Evolutionary conservation across 225 moss, liverwort and hornwort species (phyloP).

Genomic region (Polytrichum formosum): DNA sequence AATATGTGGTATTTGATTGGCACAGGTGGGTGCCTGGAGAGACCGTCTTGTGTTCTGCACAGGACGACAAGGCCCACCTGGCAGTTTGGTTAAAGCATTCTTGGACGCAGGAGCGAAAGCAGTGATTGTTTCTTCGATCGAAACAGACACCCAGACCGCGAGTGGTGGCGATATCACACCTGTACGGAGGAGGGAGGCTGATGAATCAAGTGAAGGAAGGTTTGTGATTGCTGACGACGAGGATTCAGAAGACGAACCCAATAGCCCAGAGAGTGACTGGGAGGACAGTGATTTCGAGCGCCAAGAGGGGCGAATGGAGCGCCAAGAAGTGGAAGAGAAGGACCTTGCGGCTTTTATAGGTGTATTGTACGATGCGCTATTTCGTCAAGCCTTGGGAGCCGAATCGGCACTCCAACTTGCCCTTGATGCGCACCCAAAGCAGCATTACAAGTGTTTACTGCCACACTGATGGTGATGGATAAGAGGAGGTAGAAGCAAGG

Average conservation of each 20-base stretch:
- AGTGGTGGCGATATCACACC: slow-evolving; percentile 39
- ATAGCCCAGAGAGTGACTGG: slow-evolving; percentile 84
- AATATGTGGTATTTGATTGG: neutral
- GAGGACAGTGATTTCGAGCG: slow-evolving; percentile 78
- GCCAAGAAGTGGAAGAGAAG: slow-evolving; percentile 75
- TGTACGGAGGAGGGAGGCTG: slow-evolving; percentile 37
- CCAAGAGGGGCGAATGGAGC: slow-evolving; percentile 57
- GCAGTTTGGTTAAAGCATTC: slow-evolving; percentile 76
- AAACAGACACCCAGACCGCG: slow-evolving; percentile 48
- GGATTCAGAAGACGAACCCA: slow-evolving; percentile 49
- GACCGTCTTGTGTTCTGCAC: slow-evolving; percentile 85
- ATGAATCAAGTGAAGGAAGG: slow-evolving; percentile 51
- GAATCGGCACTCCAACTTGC: slow-evolving; percentile 74
- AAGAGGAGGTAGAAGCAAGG: too few relatives aligned
- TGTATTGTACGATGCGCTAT: slow-evolving; percentile 77
- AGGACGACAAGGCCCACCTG: slow-evolving; percentile 71
- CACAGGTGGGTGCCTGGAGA: slow-evolving; percentile 94
- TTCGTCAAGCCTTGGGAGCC: slow-evolving; percentile 73
- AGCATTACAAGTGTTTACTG: slow-evolving; percentile 74
- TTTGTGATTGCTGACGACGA: slow-evolving; percentile 80
- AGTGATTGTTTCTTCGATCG: slow-evolving; percentile 67
- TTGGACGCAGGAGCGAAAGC: slow-evolving; percentile 97
- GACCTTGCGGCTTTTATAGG: slow-evolving; percentile 75
- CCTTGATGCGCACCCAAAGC: slow-evolving; percentile 78
- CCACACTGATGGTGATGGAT: slow-evolving; percentile 8